These are phyloP conservation scores for Ascochyta lentis DNA, from an alignment of 2,329 filamentous ascomycete genomes.

Conservation along the genomic window DNA sequence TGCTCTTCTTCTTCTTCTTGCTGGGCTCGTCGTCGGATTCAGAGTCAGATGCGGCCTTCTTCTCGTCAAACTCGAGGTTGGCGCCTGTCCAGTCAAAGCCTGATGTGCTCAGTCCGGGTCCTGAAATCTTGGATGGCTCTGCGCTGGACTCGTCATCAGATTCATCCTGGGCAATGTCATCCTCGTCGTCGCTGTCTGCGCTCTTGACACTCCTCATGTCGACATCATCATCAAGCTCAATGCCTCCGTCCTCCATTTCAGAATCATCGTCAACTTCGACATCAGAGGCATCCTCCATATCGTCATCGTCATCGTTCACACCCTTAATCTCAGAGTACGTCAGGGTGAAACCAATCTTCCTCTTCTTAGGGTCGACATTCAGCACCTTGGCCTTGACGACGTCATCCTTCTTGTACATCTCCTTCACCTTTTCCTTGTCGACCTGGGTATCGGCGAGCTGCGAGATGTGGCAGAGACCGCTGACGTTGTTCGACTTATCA, in stretches of 20 bases:
- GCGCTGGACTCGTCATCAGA: constrained; percentile 42
- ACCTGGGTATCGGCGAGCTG: constrained; percentile 88
- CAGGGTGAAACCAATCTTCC: constrained; percentile 84
- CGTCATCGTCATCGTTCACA: constrained; percentile 51
- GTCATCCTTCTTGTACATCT: constrained; percentile 89
- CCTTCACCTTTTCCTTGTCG: constrained; percentile 85
- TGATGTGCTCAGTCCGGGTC: constrained; percentile 69
- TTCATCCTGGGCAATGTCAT: constrained; percentile 45
- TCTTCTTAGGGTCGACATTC: constrained; percentile 75
- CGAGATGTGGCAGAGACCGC: constrained; percentile 88
- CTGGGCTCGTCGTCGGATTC: constrained; percentile 59
- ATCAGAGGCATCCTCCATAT: constrained; percentile 48
- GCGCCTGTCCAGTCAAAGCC: constrained; percentile 90
- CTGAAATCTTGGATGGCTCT: constrained; percentile 29
- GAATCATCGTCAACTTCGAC: constrained; percentile 37
- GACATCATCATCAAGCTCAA: constrained; percentile 49
- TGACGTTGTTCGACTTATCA: constrained; percentile 85
- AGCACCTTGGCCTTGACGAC: constrained; percentile 90
- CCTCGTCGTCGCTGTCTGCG: constrained; percentile 42
- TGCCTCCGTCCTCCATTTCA: constrained; percentile 52
- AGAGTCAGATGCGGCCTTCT: constrained; percentile 60
- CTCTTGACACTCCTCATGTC: constrained; percentile 56
- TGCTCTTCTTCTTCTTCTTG: constrained; percentile 73
- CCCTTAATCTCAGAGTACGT: constrained; percentile 90
- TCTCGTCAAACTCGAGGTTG: constrained; percentile 59